These are phyloP conservation scores for Verticillium zaregamsianum DNA, from an alignment of 2,329 filamentous ascomycete genomes.

Conservation along the genomic window DNA sequence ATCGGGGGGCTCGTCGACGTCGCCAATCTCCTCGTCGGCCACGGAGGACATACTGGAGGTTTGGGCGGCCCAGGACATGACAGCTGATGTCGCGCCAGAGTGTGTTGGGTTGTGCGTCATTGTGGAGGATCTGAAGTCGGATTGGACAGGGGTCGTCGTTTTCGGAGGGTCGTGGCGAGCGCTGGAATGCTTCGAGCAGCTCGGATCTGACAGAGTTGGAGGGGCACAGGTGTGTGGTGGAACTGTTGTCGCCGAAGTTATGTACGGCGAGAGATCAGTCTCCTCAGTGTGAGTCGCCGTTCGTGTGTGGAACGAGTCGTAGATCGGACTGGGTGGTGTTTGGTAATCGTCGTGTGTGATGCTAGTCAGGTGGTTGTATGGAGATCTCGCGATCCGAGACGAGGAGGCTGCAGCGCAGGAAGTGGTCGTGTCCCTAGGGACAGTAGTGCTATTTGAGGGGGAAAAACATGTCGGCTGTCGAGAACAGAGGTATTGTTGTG, in stretches of 20 bases:
- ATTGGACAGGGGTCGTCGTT: background rate
- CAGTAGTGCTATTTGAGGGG: constrained; percentile 32
- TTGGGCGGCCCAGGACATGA: constrained; percentile 41
- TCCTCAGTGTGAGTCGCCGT: background rate
- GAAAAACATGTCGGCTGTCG: constrained; percentile 19
- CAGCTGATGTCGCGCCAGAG: constrained; percentile 33
- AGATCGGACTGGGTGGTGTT: background rate
- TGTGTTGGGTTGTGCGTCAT: constrained; percentile 33
- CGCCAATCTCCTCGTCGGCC: constrained; percentile 61
- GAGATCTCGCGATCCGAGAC: background rate
- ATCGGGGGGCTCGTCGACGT: constrained; percentile 89
- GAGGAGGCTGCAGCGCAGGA: background rate
- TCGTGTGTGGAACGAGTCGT: constrained; percentile 4
- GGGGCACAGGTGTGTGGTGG: background rate
- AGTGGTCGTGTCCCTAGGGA: constrained; percentile 38
- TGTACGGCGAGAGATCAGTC: background rate
- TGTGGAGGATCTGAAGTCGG: constrained; percentile 6
- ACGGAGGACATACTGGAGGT: constrained; percentile 37
- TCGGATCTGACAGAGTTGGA: background rate
- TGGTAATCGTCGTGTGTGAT: background rate
- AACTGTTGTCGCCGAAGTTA: background rate
- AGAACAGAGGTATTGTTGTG: constrained; percentile 3
- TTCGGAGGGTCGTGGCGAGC: background rate
- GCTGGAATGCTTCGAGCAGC: background rate
- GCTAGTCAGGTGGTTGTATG: background rate